Evolutionary conservation across 768 basidiomycete genomes (phyloP).

Genomic region (Mycena latifolia): DNA sequence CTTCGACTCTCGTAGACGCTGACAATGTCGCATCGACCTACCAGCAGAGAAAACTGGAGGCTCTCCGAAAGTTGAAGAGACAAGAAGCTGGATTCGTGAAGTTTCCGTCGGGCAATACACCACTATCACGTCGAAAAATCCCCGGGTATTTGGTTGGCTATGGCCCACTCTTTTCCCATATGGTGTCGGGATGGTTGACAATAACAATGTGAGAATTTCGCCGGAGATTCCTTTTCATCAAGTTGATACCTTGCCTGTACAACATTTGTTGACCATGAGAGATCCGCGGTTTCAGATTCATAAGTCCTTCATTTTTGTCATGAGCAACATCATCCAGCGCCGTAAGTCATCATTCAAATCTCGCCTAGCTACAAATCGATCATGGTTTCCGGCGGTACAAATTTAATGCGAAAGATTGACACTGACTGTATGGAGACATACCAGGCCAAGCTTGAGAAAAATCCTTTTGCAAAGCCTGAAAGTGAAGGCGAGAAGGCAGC

Average conservation of each 20-base stretch:
- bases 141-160: slow-evolving; percentile 31
- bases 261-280: slow-evolving; percentile 22
- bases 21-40: slow-evolving; percentile 31
- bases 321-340: slow-evolving; percentile 7
- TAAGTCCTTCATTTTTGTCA: slow-evolving; percentile 32
- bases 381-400: no score
- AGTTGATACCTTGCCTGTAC: slow-evolving; percentile 13
- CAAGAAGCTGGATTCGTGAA: slow-evolving; percentile 30
- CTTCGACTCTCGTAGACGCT: slow-evolving; percentile 32
- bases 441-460: no score
- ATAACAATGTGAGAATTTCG: slow-evolving; percentile 15
- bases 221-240: slow-evolving; percentile 16
- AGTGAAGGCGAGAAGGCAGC: no score
- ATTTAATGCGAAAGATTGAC: no score
- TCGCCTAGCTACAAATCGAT: no score
- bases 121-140: slow-evolving; percentile 32
- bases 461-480: no score
- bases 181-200: slow-evolving; percentile 38
- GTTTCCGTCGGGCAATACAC: slow-evolving; percentile 30
- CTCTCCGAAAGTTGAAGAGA: slow-evolving; percentile 21
- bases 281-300: slow-evolving; percentile 34
- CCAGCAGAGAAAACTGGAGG: slow-evolving; percentile 30
- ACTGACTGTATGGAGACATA: no score
- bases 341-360: no score
- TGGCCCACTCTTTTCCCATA: slow-evolving; percentile 41